A percentile compares a stretch with the other conserved stretches of the same genome.
Evolutionary conservation across 305 asterid species (phyloP).

Genomic region (Nicotiana rustica): DNA sequence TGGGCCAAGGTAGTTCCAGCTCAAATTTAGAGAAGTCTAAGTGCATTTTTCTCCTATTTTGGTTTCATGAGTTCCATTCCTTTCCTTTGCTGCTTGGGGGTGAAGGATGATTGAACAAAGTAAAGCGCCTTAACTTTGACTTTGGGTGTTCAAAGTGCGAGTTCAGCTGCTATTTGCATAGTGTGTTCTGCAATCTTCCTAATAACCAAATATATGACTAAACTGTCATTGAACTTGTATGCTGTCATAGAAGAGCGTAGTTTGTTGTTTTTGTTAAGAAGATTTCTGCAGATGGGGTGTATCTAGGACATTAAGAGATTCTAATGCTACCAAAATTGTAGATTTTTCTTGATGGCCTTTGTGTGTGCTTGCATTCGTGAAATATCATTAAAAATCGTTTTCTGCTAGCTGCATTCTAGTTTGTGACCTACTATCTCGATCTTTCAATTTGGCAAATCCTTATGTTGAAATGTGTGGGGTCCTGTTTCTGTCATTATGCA

Average conservation of each 20-base stretch:
- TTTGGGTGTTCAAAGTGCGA: not conserved
- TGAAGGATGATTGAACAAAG: not conserved
- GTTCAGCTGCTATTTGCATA: slow-evolving; percentile 15
- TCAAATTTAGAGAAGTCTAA: not conserved
- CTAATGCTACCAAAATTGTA: not conserved
- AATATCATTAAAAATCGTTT: not conserved
- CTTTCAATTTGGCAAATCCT: not conserved
- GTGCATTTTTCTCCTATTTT: slow-evolving; percentile 19
- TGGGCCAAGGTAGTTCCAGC: slow-evolving; percentile 11
- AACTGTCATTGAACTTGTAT: not conserved
- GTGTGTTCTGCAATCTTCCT: not conserved
- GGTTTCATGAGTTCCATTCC: not conserved
- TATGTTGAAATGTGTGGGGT: not conserved
- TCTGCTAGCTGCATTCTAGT: slow-evolving; percentile 7
- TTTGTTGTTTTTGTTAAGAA: not conserved
- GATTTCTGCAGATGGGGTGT: not conserved
- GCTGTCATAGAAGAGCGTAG: not conserved
- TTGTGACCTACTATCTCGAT: not conserved
- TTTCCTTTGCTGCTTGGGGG: not conserved
- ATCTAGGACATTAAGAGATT: not conserved
- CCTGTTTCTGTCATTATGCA: not conserved
- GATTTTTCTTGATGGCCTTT: not conserved
- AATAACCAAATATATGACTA: not conserved
- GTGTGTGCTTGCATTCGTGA: not conserved
- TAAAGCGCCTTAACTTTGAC: not conserved